phyloP scores from a whole-genome alignment of 306 rosid species.

The Sicyos edulis region DNA sequence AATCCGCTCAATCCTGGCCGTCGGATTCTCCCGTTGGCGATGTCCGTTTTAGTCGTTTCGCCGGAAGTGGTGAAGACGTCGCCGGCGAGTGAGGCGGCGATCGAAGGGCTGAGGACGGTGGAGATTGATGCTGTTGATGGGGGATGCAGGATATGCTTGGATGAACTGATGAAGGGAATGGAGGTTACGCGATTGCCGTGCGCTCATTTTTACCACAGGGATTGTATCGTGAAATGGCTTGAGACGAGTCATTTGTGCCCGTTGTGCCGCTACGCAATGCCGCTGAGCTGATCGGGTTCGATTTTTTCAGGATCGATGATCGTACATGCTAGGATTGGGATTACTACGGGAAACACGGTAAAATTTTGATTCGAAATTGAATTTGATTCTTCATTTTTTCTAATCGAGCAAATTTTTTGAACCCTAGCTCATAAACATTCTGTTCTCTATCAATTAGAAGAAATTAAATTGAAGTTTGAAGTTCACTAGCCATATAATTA shows the following conservation, averaged over 20 bases:
- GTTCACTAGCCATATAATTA: not conserved
- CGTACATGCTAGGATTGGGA: not conserved
- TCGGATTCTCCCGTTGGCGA: slow-evolving; percentile 12
- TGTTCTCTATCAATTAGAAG: not conserved
- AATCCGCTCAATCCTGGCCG: slow-evolving; percentile 15
- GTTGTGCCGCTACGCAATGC: slow-evolving; percentile 30
- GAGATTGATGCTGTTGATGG: slow-evolving; percentile 19
- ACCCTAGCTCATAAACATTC: slow-evolving; percentile 9
- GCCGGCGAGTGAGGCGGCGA: slow-evolving; percentile 22
- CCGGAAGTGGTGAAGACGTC: slow-evolving; percentile 22
- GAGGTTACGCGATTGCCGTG: slow-evolving; percentile 30
- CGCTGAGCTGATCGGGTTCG: slow-evolving; percentile 15
- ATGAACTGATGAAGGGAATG: slow-evolving; percentile 26
- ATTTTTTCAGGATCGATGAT: not conserved
- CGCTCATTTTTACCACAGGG: slow-evolving; percentile 31
- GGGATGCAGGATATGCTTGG: slow-evolving; percentile 35
- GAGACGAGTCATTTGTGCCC: slow-evolving; percentile 30
- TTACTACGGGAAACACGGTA: not conserved
- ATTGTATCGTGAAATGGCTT: slow-evolving; percentile 32
- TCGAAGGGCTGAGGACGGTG: slow-evolving; percentile 25
- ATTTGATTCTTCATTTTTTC: not conserved
- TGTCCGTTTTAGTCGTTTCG: slow-evolving; percentile 27
- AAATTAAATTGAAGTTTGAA: not conserved
- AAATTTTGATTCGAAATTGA: not conserved
- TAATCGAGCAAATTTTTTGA: slow-evolving; percentile 1